Conservation (phyloP, 345 rosid genomes). For the Citrus maxima region DNA sequence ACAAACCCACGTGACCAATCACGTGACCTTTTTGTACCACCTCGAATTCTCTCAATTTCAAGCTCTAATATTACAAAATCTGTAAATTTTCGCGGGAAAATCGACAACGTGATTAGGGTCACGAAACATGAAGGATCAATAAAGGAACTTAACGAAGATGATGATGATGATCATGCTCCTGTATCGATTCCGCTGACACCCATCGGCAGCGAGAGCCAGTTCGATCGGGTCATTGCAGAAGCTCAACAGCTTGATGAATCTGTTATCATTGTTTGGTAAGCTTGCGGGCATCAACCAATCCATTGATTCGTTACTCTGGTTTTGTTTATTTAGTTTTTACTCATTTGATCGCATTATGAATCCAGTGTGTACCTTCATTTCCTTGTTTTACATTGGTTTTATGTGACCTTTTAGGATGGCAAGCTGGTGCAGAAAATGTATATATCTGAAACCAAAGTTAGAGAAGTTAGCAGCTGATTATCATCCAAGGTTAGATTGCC, state of each 20-base stretch:
- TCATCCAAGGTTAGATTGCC: constrained; percentile 58
- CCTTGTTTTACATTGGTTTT: constrained; percentile 1
- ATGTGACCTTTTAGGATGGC: constrained; percentile 78
- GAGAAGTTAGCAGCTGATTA: constrained; percentile 90
- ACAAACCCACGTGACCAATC: constrained; percentile 20
- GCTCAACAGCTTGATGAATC: constrained; percentile 66
- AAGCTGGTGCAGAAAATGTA: constrained; percentile 94
- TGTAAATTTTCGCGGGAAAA: constrained; percentile 16
- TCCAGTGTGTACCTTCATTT: background rate
- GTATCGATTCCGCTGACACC: constrained; percentile 50
- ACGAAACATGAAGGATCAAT: constrained; percentile 26
- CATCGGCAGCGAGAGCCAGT: constrained; percentile 59
- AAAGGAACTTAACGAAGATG: constrained; percentile 61
- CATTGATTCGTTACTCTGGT: background rate
- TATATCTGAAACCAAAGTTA: constrained; percentile 80
- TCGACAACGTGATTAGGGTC: constrained; percentile 16
- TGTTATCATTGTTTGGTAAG: constrained; percentile 68
- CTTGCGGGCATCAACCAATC: background rate
- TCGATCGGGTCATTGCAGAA: constrained; percentile 74
- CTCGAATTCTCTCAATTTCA: constrained; percentile 9
- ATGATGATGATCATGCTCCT: constrained; percentile 72
- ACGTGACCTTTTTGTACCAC: constrained; percentile 12
- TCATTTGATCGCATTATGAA: background rate
- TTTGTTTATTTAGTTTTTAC: background rate
- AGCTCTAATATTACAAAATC: constrained; percentile 15